Evolutionary conservation across 352 stramenopile species (phyloP).

Genomic region (Plasmopara halstedii): DNA sequence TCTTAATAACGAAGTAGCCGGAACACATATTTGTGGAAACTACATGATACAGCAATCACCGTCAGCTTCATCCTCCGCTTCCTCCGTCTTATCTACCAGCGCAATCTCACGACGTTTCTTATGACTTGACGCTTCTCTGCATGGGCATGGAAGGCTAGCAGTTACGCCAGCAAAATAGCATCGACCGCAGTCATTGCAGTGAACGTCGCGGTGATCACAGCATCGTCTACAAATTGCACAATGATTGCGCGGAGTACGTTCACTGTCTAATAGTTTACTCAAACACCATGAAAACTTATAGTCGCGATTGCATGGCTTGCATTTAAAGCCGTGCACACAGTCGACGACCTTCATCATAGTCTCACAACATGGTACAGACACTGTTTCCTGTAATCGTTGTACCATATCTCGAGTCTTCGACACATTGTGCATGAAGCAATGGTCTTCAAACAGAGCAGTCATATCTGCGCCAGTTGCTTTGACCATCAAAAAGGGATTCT

Average conservation of each 20-base stretch:
- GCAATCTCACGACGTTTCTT: constrained; percentile 44
- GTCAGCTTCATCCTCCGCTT: constrained; percentile 55
- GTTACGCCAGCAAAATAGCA: constrained; percentile 84
- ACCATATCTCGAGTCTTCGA: constrained; percentile 83
- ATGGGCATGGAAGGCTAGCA: constrained; percentile 67
- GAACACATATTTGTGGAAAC: too few species aligned
- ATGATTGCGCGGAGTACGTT: constrained; percentile 72
- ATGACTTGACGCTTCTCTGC: constrained; percentile 50
- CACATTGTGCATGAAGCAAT: constrained; percentile 85
- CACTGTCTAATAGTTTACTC: constrained; percentile 70
- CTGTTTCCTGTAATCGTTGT: constrained; percentile 52
- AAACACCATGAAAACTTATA: constrained; percentile 82
- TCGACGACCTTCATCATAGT: constrained; percentile 56
- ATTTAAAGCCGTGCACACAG: constrained; percentile 69
- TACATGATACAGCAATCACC: constrained; percentile 83
- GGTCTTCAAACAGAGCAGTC: constrained; percentile 59
- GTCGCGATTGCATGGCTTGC: constrained; percentile 30
- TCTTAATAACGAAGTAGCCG: too few species aligned
- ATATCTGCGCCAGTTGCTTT: constrained; percentile 70
- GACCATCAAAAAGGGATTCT: constrained; percentile 82
- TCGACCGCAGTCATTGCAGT: constrained; percentile 72
- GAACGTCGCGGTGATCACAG: constrained; percentile 80
- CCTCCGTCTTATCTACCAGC: constrained; percentile 36
- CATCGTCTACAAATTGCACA: constrained; percentile 83
- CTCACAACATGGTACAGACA: constrained; percentile 57